Evolutionary conservation across 2,329 filamentous ascomycete species (phyloP).

Genomic region (Endocalyx cinctus): DNA sequence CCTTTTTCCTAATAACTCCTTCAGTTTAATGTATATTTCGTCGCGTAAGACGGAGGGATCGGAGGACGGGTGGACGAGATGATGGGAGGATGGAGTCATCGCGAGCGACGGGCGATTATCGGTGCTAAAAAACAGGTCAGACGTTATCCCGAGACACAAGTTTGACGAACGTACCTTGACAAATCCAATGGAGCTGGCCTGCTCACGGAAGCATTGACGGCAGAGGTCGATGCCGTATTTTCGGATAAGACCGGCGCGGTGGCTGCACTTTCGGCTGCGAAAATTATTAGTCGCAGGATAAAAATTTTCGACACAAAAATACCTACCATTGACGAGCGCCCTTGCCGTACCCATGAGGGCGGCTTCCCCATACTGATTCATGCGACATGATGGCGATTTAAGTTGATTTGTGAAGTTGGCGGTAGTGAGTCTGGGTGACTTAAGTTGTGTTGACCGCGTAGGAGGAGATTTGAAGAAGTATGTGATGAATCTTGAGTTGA

Average conservation of each 20-base stretch:
- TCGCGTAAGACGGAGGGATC: too few relatives aligned
- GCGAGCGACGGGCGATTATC: too few relatives aligned
- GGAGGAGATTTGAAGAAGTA: too few relatives aligned
- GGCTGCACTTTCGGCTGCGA: constrained; percentile 67
- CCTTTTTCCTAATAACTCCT: too few relatives aligned
- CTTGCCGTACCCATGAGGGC: constrained; percentile 96
- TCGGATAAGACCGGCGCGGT: constrained; percentile 98
- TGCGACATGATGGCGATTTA: constrained; percentile 54
- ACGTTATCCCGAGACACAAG: background rate
- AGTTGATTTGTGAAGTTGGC: too few relatives aligned
- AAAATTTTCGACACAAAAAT: background rate
- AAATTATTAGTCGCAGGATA: constrained; percentile 9
- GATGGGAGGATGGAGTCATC: too few relatives aligned
- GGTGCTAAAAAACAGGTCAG: background rate
- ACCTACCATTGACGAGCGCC: constrained; percentile 89
- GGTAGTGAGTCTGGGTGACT: too few relatives aligned
- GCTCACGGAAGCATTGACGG: constrained; percentile 59
- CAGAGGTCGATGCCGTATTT: constrained; percentile 96
- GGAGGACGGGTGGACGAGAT: too few relatives aligned
- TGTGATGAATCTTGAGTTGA: too few relatives aligned
- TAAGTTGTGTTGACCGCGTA: too few relatives aligned
- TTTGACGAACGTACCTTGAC: background rate
- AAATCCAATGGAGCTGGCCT: background rate
- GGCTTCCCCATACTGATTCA: constrained; percentile 99
- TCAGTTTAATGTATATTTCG: too few relatives aligned